Percentiles rank a stretch among this genome's conserved stretches.
Evolutionary conservation across 164 flowering plant species (phyloP).

Genomic region (Aristolochia fimbriata): DNA sequence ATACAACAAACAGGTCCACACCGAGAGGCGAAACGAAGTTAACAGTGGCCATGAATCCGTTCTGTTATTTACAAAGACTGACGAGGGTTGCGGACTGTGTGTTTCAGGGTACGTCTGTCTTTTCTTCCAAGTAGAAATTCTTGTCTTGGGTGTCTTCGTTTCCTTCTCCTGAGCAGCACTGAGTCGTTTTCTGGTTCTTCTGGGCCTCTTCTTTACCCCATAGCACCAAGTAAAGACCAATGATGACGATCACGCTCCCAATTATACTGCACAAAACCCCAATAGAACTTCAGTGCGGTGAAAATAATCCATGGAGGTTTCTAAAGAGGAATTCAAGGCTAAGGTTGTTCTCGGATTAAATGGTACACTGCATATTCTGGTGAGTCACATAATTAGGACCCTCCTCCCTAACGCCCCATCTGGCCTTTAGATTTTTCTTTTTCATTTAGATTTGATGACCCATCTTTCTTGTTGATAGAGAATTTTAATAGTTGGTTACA

Average conservation of each 20-base stretch:
- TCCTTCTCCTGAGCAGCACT: neutral
- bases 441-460: too few species aligned
- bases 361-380: neutral
- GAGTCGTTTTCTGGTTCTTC: slow-evolving; percentile 13
- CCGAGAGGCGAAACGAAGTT: too few species aligned
- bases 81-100: too few species aligned
- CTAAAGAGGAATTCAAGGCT: neutral
- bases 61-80: too few species aligned
- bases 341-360: neutral
- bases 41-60: too few species aligned
- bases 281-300: neutral
- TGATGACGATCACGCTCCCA: slow-evolving; percentile 51
- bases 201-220: slow-evolving; percentile 77
- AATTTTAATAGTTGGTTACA: too few species aligned
- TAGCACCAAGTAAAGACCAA: slow-evolving; percentile 60
- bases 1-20: too few species aligned
- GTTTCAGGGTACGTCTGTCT: neutral
- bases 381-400: neutral
- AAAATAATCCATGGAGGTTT: neutral
- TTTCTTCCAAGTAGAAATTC: neutral
- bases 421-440: too few species aligned
- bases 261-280: slow-evolving; percentile 35
- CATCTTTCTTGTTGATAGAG: too few species aligned
- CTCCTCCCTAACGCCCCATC: too few species aligned
- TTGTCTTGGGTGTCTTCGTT: neutral